Conservation (phyloP, 352 stramenopile genomes). For the Phytophthora tubulina region DNA sequence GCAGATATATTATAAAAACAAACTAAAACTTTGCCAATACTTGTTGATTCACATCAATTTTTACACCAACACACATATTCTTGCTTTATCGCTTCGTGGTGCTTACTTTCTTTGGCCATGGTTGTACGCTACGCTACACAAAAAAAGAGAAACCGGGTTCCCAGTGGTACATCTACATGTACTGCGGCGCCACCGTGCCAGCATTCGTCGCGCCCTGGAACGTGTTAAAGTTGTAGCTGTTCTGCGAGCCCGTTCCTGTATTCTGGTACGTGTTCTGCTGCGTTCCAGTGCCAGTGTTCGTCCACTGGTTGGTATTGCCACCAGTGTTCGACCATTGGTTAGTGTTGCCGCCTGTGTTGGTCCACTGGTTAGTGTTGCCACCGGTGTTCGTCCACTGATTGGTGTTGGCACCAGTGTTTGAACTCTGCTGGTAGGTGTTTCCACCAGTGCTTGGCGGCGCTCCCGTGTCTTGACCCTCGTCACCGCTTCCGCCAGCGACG, state of each 20-base stretch:
- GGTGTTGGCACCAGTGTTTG: not conserved
- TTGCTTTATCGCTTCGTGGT: conserved; percentile 9
- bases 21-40: no score
- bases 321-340: conserved; percentile 9
- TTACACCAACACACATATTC: conserved; percentile 6
- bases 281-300: not conserved
- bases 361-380: conserved; percentile 1
- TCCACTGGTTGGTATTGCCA: conserved; percentile 1
- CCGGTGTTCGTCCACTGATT: not conserved
- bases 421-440: conserved; percentile 11
- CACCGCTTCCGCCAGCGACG: conserved; percentile 12
- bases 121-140: conserved; percentile 5
- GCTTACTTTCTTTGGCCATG: conserved; percentile 6
- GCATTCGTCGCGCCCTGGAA: conserved; percentile 15
- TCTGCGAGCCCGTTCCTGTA: conserved; percentile 22
- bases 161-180: not conserved
- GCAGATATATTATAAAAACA: no score
- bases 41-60: not conserved
- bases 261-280: conserved; percentile 14
- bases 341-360: not conserved
- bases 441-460: not conserved
- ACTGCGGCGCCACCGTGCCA: conserved; percentile 30
- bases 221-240: conserved; percentile 26
- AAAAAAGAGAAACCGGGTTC: not conserved
- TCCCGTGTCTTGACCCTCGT: conserved; percentile 2